Percentiles rank a stretch among this genome's conserved stretches.
Evolutionary conservation across 169 alveolate species (phyloP).

Genomic region (Babesia bigemina): DNA sequence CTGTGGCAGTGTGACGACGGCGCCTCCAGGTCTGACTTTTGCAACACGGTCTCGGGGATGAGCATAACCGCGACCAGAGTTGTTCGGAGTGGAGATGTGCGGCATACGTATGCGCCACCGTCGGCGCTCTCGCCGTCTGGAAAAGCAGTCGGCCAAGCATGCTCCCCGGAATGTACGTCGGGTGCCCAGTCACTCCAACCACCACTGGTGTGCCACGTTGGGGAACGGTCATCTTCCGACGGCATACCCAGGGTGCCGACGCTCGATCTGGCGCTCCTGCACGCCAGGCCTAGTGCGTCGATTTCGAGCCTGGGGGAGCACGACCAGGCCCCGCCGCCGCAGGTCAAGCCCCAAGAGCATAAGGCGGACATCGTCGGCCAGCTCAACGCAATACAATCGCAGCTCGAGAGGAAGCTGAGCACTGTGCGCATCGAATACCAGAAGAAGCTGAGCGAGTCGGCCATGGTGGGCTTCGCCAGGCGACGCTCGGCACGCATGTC

Average conservation of each 20-base stretch:
- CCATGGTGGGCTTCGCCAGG: slow-evolving; percentile 13
- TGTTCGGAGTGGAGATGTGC: too few relatives aligned
- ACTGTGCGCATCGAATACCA: slow-evolving; percentile 40
- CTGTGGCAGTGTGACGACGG: too few relatives aligned
- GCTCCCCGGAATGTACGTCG: too few relatives aligned
- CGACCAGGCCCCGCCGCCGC: slow-evolving; percentile 34
- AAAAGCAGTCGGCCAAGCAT: too few relatives aligned
- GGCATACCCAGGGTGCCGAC: slow-evolving; percentile 26
- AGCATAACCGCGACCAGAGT: too few relatives aligned
- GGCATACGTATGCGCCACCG: too few relatives aligned
- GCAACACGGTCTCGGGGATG: too few relatives aligned
- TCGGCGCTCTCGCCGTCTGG: too few relatives aligned
- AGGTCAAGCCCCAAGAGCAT: not conserved
- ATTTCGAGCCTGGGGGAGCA: slow-evolving; percentile 29
- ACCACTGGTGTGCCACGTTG: not conserved
- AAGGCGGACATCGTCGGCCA: slow-evolving; percentile 4
- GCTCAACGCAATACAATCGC: slow-evolving; percentile 24
- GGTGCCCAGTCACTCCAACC: too few relatives aligned
- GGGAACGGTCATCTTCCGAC: slow-evolving; percentile 6
- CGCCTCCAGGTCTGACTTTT: too few relatives aligned
- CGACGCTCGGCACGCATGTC: slow-evolving; percentile 11
- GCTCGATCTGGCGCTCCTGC: slow-evolving; percentile 16
- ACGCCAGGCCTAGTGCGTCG: not conserved
- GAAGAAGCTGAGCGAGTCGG: slow-evolving; percentile 20
- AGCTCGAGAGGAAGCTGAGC: slow-evolving; percentile 39